A percentile compares a stretch with the other conserved stretches of the same genome.
Conservation (phyloP, 306 rosid species). For the Corylus americana region DNA sequence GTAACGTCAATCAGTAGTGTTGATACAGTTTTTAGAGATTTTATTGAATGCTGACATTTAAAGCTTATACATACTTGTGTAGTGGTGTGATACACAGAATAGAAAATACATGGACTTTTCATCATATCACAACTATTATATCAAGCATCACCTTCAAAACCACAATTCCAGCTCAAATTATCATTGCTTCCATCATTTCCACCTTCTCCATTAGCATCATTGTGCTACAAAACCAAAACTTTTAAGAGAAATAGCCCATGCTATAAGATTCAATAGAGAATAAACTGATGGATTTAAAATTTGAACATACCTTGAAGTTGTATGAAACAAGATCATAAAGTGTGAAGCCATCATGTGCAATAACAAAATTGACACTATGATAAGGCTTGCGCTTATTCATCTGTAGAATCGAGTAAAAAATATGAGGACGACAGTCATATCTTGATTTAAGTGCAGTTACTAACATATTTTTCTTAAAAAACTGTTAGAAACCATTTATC, state of each 20-base stretch:
- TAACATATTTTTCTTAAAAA: not conserved
- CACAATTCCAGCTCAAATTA: constrained; percentile 96
- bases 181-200: constrained; percentile 89
- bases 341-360: constrained; percentile 92
- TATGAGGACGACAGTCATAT: constrained; percentile 12
- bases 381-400: constrained; percentile 86
- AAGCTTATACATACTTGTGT: not conserved
- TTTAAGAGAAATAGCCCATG: constrained; percentile 22
- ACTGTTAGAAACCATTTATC: not conserved
- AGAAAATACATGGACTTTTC: not conserved
- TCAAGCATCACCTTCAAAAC: constrained; percentile 73
- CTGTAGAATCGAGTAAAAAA: constrained; percentile 45
- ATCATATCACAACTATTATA: not conserved
- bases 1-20: not conserved
- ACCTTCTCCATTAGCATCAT: constrained; percentile 93
- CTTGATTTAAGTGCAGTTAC: constrained; percentile 1
- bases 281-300: constrained; percentile 12
- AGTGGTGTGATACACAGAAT: not conserved
- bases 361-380: constrained; percentile 78
- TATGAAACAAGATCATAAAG: constrained; percentile 87
- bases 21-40: not conserved
- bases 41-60: not conserved
- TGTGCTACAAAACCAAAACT: constrained; percentile 73
- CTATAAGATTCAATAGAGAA: constrained; percentile 15
- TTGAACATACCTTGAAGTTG: constrained; percentile 73